Evolutionary conservation across 1,139 yeast genomes (phyloP).

Genomic region (Debaryomyces singareniensis): DNA sequence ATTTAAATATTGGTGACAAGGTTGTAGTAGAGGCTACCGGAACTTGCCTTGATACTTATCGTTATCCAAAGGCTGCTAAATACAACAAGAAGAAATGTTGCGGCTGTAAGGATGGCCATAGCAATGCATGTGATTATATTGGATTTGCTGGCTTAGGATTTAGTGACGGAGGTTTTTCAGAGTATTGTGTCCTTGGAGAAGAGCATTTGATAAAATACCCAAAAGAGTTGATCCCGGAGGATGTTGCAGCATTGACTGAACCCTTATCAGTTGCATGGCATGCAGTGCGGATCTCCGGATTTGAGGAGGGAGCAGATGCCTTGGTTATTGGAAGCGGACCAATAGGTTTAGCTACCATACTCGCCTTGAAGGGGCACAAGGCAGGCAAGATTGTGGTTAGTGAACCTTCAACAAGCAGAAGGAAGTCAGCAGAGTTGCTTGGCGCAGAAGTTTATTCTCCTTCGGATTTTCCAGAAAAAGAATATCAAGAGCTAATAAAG

Average conservation of each 20-base stretch:
- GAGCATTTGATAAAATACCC: slow-evolving; percentile 43
- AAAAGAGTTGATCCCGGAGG: slow-evolving; percentile 33
- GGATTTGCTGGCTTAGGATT: slow-evolving; percentile 43
- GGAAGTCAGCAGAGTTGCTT: slow-evolving; percentile 44
- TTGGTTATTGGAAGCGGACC: slow-evolving; percentile 59
- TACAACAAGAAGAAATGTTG: slow-evolving; percentile 19
- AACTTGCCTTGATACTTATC: slow-evolving; percentile 24
- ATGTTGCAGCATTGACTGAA: slow-evolving; percentile 48
- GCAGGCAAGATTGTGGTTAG: slow-evolving; percentile 50
- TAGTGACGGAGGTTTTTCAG: slow-evolving; percentile 45
- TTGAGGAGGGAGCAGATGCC: slow-evolving; percentile 42
- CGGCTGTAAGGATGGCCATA: slow-evolving; percentile 32
- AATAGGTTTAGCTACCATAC: slow-evolving; percentile 51
- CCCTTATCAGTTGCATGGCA: slow-evolving; percentile 58
- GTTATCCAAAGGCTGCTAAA: slow-evolving; percentile 41
- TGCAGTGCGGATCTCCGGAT: slow-evolving; percentile 39
- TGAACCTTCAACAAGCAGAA: slow-evolving; percentile 53
- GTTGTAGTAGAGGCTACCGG: slow-evolving; percentile 23
- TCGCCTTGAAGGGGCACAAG: slow-evolving; percentile 52
- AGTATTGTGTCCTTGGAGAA: slow-evolving; percentile 42
- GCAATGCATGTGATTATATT: slow-evolving; percentile 41
- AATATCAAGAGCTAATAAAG: slow-evolving; percentile 25
- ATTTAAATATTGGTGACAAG: slow-evolving; percentile 17
- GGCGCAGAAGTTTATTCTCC: slow-evolving; percentile 50
- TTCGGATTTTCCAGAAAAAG: slow-evolving; percentile 21